Evolutionary conservation across 139 green algal genomes (phyloP).

Genomic region (Parachlorella kessleri): DNA sequence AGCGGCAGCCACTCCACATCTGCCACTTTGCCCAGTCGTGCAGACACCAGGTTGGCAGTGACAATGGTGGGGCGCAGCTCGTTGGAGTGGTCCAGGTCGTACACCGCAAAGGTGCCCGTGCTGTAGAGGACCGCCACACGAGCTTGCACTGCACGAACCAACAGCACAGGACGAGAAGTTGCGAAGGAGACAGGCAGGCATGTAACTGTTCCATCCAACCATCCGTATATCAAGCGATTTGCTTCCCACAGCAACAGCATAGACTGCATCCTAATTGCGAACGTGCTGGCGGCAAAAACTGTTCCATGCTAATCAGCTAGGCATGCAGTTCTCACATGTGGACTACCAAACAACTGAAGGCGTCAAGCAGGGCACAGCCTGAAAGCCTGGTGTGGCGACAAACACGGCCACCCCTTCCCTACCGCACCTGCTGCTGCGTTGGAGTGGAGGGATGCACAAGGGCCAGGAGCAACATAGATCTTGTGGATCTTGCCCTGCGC

Average conservation of each 20-base stretch:
- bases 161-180: not conserved
- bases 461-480: conserved; percentile 7
- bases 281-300: no score
- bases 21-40: conserved; percentile 40
- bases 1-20: conserved; percentile 69
- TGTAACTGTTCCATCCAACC: no score
- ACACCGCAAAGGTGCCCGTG: conserved; percentile 62
- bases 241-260: no score
- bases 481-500: conserved; percentile 16
- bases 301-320: no score
- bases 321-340: no score
- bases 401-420: no score
- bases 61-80: conserved; percentile 20
- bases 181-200: not conserved
- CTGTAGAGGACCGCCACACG: conserved; percentile 65
- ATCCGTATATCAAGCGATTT: no score
- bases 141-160: conserved; percentile 24
- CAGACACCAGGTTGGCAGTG: conserved; percentile 17
- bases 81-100: conserved; percentile 58
- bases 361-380: no score
- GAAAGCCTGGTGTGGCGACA: no score
- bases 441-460: not conserved
- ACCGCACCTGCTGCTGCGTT: not conserved
- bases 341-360: no score
- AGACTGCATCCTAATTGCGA: no score